Evolutionary conservation across 371 early-diverging fungal species (phyloP).

Genomic region (Syncephalis fuscata): DNA sequence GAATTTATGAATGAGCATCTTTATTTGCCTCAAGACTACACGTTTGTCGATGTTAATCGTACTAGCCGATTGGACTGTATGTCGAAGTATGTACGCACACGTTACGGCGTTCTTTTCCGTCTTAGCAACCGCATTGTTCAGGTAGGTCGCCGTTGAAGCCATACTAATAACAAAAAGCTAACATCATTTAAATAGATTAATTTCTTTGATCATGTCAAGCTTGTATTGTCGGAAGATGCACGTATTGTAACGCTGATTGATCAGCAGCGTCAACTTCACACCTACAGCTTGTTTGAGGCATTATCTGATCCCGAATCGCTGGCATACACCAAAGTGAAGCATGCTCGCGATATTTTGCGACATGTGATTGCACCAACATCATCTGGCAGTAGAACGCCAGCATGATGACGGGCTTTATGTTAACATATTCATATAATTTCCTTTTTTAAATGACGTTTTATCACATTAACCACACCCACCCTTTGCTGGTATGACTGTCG

Average conservation of each 20-base stretch:
- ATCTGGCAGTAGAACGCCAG: too few relatives aligned
- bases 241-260: slow-evolving; percentile 29
- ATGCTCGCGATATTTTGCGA: too few relatives aligned
- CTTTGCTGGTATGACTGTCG: too few relatives aligned
- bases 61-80: slow-evolving; percentile 24
- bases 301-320: too few relatives aligned
- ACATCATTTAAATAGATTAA: slow-evolving; percentile 30
- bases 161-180: not conserved
- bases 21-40: slow-evolving; percentile 9
- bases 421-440: too few relatives aligned
- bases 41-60: slow-evolving; percentile 7
- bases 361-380: too few relatives aligned
- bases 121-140: slow-evolving; percentile 53
- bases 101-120: slow-evolving; percentile 51
- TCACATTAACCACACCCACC: too few relatives aligned
- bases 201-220: slow-evolving; percentile 51
- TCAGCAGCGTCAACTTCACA: slow-evolving; percentile 14
- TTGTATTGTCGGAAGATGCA: slow-evolving; percentile 39
- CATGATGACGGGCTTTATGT: too few relatives aligned
- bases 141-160: slow-evolving; percentile 16
- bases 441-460: too few relatives aligned
- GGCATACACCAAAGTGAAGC: too few relatives aligned
- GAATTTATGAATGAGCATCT: slow-evolving; percentile 48
- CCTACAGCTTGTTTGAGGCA: slow-evolving; percentile 8
- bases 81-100: slow-evolving; percentile 44